Conservation (phyloP, 208 protist genomes). For the Leishmania lainsoni region DNA sequence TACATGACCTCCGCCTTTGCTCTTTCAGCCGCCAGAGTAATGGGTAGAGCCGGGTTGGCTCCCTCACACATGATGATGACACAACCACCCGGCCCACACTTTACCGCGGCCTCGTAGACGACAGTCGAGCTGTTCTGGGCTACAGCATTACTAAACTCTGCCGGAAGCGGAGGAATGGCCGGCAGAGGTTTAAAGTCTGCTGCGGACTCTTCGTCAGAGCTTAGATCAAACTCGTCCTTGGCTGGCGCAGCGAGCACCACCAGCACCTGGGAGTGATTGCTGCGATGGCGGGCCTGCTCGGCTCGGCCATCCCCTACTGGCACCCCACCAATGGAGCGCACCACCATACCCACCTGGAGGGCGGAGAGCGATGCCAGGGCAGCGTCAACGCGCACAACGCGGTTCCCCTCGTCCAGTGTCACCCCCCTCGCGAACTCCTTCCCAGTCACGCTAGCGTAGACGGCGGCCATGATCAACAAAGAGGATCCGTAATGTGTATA, state of each 20-base stretch:
- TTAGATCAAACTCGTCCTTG: slow-evolving; percentile 85
- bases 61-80: slow-evolving; percentile 90
- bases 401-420: slow-evolving; percentile 47
- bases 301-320: slow-evolving; percentile 49
- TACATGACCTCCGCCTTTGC: slow-evolving; percentile 82
- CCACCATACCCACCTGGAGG: slow-evolving; percentile 61
- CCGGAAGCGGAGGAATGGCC: slow-evolving; percentile 35
- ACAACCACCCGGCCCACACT: slow-evolving; percentile 55
- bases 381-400: slow-evolving; percentile 50
- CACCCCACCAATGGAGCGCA: slow-evolving; percentile 80
- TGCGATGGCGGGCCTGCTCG: slow-evolving; percentile 58
- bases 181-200: slow-evolving; percentile 56
- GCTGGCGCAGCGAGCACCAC: slow-evolving; percentile 42
- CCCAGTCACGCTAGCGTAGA: slow-evolving; percentile 52
- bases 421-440: slow-evolving; percentile 66
- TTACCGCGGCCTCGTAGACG: slow-evolving; percentile 61
- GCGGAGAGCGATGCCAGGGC: slow-evolving; percentile 40
- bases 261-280: slow-evolving; percentile 51
- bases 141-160: slow-evolving; percentile 44
- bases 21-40: slow-evolving; percentile 71
- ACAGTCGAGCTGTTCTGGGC: slow-evolving; percentile 58
- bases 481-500: slow-evolving; percentile 7
- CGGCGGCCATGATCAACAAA: slow-evolving; percentile 31
- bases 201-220: slow-evolving; percentile 70
- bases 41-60: slow-evolving; percentile 79